Base-by-base conservation (phyloP, 768 basidiomycete genomes). In the Trametes gibbosa region DNA sequence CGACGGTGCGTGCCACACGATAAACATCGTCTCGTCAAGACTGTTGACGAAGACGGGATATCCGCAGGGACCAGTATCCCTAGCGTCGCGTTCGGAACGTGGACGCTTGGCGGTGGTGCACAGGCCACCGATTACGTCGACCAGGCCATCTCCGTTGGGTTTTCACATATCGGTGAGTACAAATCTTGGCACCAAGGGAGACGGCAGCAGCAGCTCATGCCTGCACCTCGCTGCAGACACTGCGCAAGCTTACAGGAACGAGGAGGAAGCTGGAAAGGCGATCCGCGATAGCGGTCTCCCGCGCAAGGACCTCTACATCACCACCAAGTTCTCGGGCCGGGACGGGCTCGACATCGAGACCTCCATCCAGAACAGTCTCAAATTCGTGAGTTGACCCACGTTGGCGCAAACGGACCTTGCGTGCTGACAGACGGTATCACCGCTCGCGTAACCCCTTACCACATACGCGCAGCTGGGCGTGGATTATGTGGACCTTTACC, bases 401-500 rank as follows among this genome's bases (percentile, higher is more conserved):
- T 42, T 21, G 21, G 16, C 12, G n/a, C 14, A n/a, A 1, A 12
- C 17, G n/a, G 3, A 42, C 41, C 29, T 5, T 4, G 29, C 5
- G 4, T 32, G 5, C 29, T 32, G 29, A 32, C 29, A 10, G 29
- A 32, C 10, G 29, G 5, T 32, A n/a, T n/a, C n/a, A n/a, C n/a
- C n/a, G n/a, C n/a, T n/a, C n/a, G 29, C 29, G 29, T n/a, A n/a
- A n/a, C n/a, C 29, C 29, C 5, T 32, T 4, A 32, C 29, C 29
- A 32, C 29, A 32, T 10, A 32, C 14, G 52, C 43, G 13, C 62
- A 89, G 87, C 77, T 89, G 21, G 86, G 84, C 0, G 74, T 90
- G 5, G 66, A 76, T 1, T 86, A 85, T 63, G 79, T 90, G 13
- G 87, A 92, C 69, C 69, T 90, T 39, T 90, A 90, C 70, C 80